Evolutionary conservation across 2,329 filamentous ascomycete genomes (phyloP).

Genomic region (Cryphonectria carpinicola): DNA sequence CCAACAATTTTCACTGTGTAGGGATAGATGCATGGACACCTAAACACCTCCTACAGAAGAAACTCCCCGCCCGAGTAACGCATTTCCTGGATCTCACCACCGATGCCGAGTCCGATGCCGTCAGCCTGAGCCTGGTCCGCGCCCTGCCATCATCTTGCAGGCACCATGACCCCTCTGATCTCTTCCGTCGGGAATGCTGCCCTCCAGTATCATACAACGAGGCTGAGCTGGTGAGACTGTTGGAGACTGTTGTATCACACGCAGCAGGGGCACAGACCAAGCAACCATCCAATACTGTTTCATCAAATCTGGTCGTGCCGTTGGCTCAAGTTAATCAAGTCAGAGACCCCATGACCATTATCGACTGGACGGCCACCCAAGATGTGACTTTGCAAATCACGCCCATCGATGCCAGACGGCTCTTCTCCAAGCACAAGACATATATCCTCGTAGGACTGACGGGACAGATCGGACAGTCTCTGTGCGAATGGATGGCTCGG

Average conservation of each 20-base stretch:
- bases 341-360: background rate
- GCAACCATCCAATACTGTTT: background rate
- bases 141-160: background rate
- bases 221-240: background rate
- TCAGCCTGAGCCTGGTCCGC: background rate
- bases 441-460: slow-evolving; percentile 41
- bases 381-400: background rate
- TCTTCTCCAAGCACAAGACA: slow-evolving; percentile 27
- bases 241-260: background rate
- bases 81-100: background rate
- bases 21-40: background rate
- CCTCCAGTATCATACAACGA: background rate
- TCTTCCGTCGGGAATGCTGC: background rate
- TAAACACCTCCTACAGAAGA: background rate
- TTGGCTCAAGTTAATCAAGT: background rate
- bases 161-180: background rate
- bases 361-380: background rate
- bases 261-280: background rate
- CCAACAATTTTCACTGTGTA: background rate
- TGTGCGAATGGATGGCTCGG: slow-evolving; percentile 42
- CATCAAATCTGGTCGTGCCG: background rate
- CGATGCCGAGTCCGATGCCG: background rate
- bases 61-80: background rate
- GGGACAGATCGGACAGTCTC: slow-evolving; percentile 40
- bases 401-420: background rate